Percentiles rank a stretch among this genome's conserved stretches.
phyloP scores from a whole-genome alignment of 331 rosid species.

The Pyrus hybrid region DNA sequence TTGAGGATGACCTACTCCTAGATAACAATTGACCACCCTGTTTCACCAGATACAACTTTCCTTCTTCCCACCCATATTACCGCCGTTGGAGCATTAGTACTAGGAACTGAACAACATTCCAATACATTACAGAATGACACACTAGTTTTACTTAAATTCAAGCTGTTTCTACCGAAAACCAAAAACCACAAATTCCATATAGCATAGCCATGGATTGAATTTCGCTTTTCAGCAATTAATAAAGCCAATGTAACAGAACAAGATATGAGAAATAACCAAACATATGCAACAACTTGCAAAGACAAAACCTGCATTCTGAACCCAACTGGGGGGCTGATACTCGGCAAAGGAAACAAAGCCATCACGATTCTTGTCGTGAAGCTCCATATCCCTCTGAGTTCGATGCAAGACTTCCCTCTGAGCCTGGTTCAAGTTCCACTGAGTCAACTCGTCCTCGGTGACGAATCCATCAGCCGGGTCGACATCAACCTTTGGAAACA shows the following conservation, averaged over 20 bases:
- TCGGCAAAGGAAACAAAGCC: constrained; percentile 70
- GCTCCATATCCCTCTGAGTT: constrained; percentile 73
- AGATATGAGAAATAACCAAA: not conserved
- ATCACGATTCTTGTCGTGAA: constrained; percentile 77
- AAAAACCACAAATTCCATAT: not conserved
- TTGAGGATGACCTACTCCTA: not conserved
- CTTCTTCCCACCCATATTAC: not conserved
- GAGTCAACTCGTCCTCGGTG: constrained; percentile 60
- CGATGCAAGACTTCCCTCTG: constrained; percentile 63
- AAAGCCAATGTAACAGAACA: not conserved
- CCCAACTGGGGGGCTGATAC: constrained; percentile 91
- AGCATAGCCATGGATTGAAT: not conserved
- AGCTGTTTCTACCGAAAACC: not conserved
- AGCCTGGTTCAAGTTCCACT: constrained; percentile 72
- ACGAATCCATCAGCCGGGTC: constrained; percentile 59
- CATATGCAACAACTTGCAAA: no score
- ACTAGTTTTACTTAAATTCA: not conserved
- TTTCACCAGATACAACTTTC: not conserved
- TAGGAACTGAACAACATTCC: not conserved
- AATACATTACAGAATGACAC: not conserved
- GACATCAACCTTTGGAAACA: constrained; percentile 76
- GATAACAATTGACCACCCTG: not conserved
- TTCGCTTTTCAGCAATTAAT: no score
- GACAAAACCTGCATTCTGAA: constrained; percentile 48
- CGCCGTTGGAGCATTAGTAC: not conserved